These are phyloP conservation scores for Vinca major DNA, from an alignment of 305 asterid species.

Conservation along the genomic window DNA sequence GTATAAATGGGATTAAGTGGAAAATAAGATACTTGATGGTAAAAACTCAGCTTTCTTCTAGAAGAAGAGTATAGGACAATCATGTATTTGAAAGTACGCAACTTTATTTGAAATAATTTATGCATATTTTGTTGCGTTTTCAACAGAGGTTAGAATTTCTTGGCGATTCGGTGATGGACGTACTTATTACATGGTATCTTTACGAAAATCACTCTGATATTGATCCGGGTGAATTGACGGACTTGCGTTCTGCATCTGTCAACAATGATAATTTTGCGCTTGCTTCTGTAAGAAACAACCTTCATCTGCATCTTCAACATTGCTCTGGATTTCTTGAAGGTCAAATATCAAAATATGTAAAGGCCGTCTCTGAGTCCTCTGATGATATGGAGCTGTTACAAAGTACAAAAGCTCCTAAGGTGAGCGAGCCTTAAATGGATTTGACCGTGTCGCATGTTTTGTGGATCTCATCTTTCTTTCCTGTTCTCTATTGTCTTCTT, in stretches of 20 bases:
- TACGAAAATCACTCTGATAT: slow-evolving; percentile 57
- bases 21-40: background rate
- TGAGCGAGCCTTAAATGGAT: slow-evolving; percentile 13
- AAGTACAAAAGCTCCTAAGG: slow-evolving; percentile 74
- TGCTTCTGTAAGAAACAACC: slow-evolving; percentile 58
- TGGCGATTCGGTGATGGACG: slow-evolving; percentile 87
- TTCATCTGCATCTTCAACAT: slow-evolving; percentile 69
- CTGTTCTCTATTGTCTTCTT: background rate
- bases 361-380: slow-evolving; percentile 39
- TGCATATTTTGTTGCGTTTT: slow-evolving; percentile 14
- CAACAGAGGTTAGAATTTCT: slow-evolving; percentile 94
- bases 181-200: slow-evolving; percentile 69
- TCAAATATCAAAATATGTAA: slow-evolving; percentile 49
- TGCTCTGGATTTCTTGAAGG: slow-evolving; percentile 37
- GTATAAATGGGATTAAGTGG: background rate
- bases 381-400: slow-evolving; percentile 32
- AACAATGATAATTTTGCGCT: slow-evolving; percentile 77
- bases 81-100: background rate
- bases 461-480: background rate
- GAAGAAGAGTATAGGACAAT: background rate
- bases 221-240: slow-evolving; percentile 92
- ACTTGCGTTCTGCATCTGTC: slow-evolving; percentile 88
- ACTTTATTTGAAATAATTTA: background rate
- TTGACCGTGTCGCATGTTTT: background rate
- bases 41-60: background rate